These are phyloP conservation scores for Fusarium napiforme DNA, from an alignment of 2,329 filamentous ascomycete species.

Conservation along the genomic window DNA sequence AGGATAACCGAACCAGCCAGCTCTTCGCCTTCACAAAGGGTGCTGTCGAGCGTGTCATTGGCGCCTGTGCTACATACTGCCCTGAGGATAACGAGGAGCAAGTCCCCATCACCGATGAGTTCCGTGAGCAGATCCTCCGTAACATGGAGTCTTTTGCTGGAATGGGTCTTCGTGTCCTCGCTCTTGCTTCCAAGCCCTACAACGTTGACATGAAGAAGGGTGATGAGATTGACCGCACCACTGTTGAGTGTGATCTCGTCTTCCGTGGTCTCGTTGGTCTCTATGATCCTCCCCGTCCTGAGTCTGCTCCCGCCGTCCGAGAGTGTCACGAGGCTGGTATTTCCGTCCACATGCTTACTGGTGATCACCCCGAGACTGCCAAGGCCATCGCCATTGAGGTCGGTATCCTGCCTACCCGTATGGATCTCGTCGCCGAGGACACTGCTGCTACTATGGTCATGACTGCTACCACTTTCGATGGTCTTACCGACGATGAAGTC, in stretches of 20 bases:
- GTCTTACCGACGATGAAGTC: constrained; percentile 70
- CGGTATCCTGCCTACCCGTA: constrained; percentile 65
- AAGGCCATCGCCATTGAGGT: constrained; percentile 71
- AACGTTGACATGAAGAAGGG: constrained; percentile 53
- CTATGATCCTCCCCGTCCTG: constrained; percentile 76
- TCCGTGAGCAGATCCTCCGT: constrained; percentile 64
- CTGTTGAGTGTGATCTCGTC: constrained; percentile 68
- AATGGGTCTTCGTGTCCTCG: constrained; percentile 74
- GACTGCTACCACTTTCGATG: constrained; percentile 72
- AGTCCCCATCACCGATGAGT: constrained; percentile 60
- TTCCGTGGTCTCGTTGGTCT: constrained; percentile 76
- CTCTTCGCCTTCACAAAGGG: constrained; percentile 65
- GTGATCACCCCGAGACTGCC: constrained; percentile 72
- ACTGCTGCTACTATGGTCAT: constrained; percentile 70
- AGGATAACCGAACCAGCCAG: constrained; percentile 50
- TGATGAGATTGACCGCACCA: constrained; percentile 60
- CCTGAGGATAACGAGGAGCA: constrained; percentile 50
- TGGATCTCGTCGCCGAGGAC: constrained; percentile 61
- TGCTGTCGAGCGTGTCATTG: constrained; percentile 74
- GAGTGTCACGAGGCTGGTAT: constrained; percentile 72
- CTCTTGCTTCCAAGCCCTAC: constrained; percentile 63
- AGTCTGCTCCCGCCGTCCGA: constrained; percentile 69
- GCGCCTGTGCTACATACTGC: constrained; percentile 64
- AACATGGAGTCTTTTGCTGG: constrained; percentile 73
- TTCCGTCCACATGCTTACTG: constrained; percentile 75